phyloP scores from a whole-genome alignment of 768 basidiomycete species.

The Lactarius psammicola region DNA sequence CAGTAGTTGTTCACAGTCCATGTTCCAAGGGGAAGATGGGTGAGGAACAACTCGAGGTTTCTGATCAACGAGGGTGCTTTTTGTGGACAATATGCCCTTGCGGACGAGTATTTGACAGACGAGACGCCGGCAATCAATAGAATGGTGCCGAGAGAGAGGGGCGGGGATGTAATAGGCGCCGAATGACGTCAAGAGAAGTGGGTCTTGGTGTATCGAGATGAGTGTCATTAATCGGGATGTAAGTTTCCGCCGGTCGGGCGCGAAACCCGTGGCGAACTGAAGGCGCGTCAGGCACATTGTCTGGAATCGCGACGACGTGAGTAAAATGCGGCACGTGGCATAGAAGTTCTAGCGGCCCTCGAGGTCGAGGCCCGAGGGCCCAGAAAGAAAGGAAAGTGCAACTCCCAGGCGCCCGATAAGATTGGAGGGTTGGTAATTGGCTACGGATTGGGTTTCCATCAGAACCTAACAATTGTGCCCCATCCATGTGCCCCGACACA shows the following conservation, averaged over 20 bases:
- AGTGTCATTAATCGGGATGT: conserved; percentile 19
- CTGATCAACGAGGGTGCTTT: not conserved
- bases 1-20: not conserved
- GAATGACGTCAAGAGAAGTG: conserved; percentile 21
- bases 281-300: conserved; percentile 10
- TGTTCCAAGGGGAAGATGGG: conserved; percentile 17
- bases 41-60: not conserved
- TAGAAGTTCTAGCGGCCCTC: conserved; percentile 13
- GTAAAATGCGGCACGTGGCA: conserved; percentile 11
- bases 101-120: conserved; percentile 1
- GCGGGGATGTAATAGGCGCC: not conserved
- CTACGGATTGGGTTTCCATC: conserved; percentile 22
- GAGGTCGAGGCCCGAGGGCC: conserved; percentile 12
- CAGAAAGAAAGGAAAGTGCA: conserved; percentile 9
- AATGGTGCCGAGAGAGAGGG: not conserved
- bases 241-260: conserved; percentile 23
- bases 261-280: conserved; percentile 6
- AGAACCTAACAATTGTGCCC: conserved; percentile 9
- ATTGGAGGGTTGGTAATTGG: conserved; percentile 22
- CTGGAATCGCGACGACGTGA: not conserved
- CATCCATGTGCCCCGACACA: not conserved
- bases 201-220: conserved; percentile 19
- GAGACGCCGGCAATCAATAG: conserved; percentile 4
- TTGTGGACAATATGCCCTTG: conserved; percentile 1
- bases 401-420: conserved; percentile 16